Percentiles rank a stretch among this genome's conserved stretches.
Conservation (phyloP, 192 early-diverging fungal species). For the Backusella tarrabulga region DNA sequence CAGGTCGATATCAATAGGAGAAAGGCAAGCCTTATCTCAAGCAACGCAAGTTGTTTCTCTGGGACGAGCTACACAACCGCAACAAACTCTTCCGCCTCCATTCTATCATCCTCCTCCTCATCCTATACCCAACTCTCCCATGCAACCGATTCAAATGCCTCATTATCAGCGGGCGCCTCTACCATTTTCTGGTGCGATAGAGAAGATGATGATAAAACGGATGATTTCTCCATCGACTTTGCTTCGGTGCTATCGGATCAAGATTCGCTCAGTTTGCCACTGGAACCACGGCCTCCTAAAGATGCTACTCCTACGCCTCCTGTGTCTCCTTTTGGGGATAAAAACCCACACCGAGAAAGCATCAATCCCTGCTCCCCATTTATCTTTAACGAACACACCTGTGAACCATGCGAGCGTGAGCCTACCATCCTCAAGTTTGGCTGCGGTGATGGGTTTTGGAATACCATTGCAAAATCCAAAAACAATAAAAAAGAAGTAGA, state of each 20-base stretch:
- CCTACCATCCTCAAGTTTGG: slow-evolving; percentile 5
- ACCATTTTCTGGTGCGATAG: not conserved
- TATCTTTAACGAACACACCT: not conserved
- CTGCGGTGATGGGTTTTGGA: slow-evolving; percentile 31
- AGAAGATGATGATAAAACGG: not conserved
- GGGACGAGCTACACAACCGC: not conserved
- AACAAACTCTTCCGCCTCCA: not conserved
- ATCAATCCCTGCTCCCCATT: not conserved
- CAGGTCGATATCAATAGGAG: not conserved
- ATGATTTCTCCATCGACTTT: not conserved
- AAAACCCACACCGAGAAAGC: not conserved
- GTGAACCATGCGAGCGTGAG: not conserved
- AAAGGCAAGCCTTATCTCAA: not conserved
- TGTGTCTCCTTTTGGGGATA: not conserved
- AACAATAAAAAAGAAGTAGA: slow-evolving; percentile 14
- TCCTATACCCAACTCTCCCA: not conserved
- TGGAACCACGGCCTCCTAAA: not conserved
- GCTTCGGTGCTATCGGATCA: not conserved
- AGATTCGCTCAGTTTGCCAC: not conserved
- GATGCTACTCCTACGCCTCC: not conserved
- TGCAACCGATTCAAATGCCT: not conserved
- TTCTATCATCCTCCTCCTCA: not conserved
- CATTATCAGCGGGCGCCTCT: not conserved
- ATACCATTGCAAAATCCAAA: slow-evolving; percentile 16
- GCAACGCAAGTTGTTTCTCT: not conserved